Base-by-base conservation (phyloP, 768 basidiomycete genomes). In the Auriscalpium orientale region DNA sequence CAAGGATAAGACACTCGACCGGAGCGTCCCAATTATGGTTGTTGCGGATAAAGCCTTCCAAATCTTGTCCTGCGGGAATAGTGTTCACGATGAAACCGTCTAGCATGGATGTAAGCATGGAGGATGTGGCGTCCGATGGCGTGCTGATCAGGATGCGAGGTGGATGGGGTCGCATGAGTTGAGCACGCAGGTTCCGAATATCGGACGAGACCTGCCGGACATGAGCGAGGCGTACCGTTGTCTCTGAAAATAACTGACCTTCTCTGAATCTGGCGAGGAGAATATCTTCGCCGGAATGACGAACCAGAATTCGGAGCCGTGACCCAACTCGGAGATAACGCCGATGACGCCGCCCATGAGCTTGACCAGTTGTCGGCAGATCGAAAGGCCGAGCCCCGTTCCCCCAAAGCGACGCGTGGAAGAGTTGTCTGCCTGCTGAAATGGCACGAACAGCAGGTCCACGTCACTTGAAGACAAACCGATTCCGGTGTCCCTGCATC, bases 351-450 rank as follows among this genome's bases (percentile, higher is more conserved):
- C 87, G 18, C 83, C 82, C 79, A 88, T 84, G n/a, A 87, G 76
- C 63, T 85, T 85, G 47, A 87, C 85, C 36, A 89, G 71, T 60
- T 87, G 83, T 13, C 84, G 78, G 8, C 85, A 87, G 60, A 89
- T 89, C 7, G 84, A 86, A 21, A 88, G 70, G 18, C 87, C 87
- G 9, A 89, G 67, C 10, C 87, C 87, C n/a, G 87, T 88, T 2
- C 87, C 87, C 47, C 87, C 87, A 63, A 86, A 89, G 8, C 82
- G 77, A 28, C 87, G 80, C 8, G 87, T 88, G 0, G 85, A 86
- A 0, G 86, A 87, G 59, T 85, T 87, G 72, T 88, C 87, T 10
- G 85, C 86, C 69, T 89, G 87, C 60, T 85, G 84, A 61, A 89
- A 89, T 9, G 87, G 87, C 18, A 84, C 80, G 60, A 88, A 89